phyloP scores from a whole-genome alignment of 129 eudicot species.

The Escallonia rubra region DNA sequence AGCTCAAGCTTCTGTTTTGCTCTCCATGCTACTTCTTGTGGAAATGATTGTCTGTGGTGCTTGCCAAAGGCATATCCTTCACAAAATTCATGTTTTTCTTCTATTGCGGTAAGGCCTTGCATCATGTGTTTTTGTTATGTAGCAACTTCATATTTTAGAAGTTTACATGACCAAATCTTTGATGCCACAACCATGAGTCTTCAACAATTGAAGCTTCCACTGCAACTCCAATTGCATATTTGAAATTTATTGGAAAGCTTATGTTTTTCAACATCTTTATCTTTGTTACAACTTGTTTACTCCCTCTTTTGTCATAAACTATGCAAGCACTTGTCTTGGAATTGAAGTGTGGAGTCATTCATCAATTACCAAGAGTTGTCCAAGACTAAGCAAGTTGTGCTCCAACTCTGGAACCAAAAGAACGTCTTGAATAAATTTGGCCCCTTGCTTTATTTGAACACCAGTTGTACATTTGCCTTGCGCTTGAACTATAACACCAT shows the following conservation, averaged over 20 bases:
- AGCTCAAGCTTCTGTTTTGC: constrained; percentile 9
- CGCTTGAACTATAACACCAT: constrained; percentile 8
- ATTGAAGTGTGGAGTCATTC: constrained; percentile 2
- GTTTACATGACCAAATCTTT: constrained; percentile 1
- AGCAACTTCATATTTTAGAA: background rate
- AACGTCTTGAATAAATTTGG: constrained; percentile 6
- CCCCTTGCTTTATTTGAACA: constrained; percentile 8
- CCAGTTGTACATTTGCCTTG: constrained; percentile 8
- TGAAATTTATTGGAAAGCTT: background rate
- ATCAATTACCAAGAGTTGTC: background rate
- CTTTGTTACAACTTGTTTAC: background rate
- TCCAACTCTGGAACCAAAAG: constrained; percentile 8
- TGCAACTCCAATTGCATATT: background rate
- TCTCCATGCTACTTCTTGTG: background rate
- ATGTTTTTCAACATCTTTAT: constrained; percentile 5
- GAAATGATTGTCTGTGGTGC: constrained; percentile 4
- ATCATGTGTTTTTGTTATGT: constrained; percentile 7
- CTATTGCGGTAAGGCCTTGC: background rate
- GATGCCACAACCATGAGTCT: background rate
- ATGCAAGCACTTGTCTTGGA: constrained; percentile 2
- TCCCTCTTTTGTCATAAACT: constrained; percentile 1
- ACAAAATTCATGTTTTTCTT: background rate
- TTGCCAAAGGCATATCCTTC: constrained; percentile 18
- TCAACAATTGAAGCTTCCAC: background rate
- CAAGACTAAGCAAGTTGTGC: constrained; percentile 15